Percentiles rank a stretch among this genome's conserved stretches.
Evolutionary conservation across 2,329 filamentous ascomycete genomes (phyloP).

Genomic region (Colletotrichum gloeosporioides): DNA sequence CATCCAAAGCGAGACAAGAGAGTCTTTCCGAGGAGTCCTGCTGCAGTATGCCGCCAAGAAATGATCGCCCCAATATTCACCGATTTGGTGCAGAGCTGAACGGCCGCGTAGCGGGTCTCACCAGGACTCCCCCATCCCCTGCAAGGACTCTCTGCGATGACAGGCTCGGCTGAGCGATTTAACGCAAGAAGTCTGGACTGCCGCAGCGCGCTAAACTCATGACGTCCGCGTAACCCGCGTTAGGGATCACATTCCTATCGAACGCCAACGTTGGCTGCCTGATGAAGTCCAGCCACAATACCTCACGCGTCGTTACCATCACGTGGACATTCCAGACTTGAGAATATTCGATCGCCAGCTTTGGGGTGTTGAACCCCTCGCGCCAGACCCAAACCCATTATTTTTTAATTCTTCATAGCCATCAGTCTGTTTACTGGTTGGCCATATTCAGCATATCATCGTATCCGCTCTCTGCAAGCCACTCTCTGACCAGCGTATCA

Average conservation of each 20-base stretch:
- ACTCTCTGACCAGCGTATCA: neutral
- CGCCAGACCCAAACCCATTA: neutral
- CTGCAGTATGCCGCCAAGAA: neutral
- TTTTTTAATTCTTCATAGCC: rapidly evolving
- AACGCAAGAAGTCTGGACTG: neutral
- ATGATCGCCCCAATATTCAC: neutral
- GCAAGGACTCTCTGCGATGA: neutral
- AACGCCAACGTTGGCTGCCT: neutral
- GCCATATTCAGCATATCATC: neutral
- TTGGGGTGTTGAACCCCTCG: neutral
- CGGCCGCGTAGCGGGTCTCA: neutral
- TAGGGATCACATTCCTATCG: rapidly evolving
- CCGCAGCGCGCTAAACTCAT: neutral
- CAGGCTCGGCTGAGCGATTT: neutral
- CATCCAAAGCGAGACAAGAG: neutral
- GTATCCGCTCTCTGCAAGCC: slow-evolving; percentile 1
- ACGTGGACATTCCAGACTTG: neutral
- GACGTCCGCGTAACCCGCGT: neutral
- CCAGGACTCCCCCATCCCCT: neutral
- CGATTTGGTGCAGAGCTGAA: neutral
- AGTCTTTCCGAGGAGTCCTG: neutral
- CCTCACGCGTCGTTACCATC: neutral
- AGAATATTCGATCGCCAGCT: neutral
- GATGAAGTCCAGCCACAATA: rapidly evolving
- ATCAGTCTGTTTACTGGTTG: neutral